Base-by-base conservation (phyloP, 306 rosid species). In the Vigna mungo region DNA sequence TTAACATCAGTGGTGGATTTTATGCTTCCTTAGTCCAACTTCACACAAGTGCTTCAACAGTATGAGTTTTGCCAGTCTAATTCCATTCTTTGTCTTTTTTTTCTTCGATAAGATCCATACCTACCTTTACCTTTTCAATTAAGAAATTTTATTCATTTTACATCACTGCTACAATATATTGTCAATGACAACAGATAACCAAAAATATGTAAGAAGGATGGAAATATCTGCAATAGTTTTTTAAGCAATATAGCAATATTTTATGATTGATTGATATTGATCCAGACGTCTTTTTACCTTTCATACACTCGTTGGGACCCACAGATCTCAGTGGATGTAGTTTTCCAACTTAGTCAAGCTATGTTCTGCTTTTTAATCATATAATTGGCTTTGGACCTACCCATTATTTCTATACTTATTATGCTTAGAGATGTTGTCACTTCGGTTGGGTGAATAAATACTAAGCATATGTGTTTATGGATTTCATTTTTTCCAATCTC, bases 21-120 rank as follows among this genome's bases (percentile, higher is more conserved):
- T 93, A 93, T 86, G 98, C 98, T 70, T 93, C 98, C 58, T 78
- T 93, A 15, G 80, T 93, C 61, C 84, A 92, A 20, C 97, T 93
- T 78, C 91, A 93, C 82, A 79, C 87, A 0, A 83, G 82, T 58
- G 88, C 92, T 43, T 76, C 91, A 36, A 86, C 90, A 4, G 75
- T 73, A 10, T 89, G 75, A 81, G 67, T 10, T 44, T 72, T 68
- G 61, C 25, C 27, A 55, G 13, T n/a, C 1, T 13, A 7, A 23
- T n/a, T 55, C 9, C 46, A 14, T 39, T 69, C 10, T 4, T 18
- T 1, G 16, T 37, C 7, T 13, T 41, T 1, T 1, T 48, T 9
- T 78, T 25, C n/a, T 66, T n/a, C 64, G 54, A 39, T 58, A 59
- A 23, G 23, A 17, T 56, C 37, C 39, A 67, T 67, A 17, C 44